Base-by-base conservation (phyloP, 139 green algal genomes). In the Diplosphaera chodatii region DNA sequence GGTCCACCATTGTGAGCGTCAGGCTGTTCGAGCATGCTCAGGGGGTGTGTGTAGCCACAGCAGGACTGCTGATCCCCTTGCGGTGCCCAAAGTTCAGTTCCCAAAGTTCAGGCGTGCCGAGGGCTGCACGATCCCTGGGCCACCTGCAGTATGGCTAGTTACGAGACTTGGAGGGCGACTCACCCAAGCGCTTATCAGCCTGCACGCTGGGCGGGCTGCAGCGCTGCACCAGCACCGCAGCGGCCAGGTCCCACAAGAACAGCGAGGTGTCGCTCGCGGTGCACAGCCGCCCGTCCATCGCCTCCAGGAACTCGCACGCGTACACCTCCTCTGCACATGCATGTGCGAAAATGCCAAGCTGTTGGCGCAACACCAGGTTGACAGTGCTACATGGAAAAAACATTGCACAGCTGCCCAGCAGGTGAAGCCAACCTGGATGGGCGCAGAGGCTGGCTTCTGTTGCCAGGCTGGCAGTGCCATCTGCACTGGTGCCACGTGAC, bases 291-390 rank as follows among this genome's bases (percentile, higher is more conserved):
- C 32, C 3, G 10, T 29, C 68, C 6, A 13, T 4, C 28, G 28
- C 31, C n/a, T 32, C 55, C 66, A 64, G 5, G 65, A 78, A 73
- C 28, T 78, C 73, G 37, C 73, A 78, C 22, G 64, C 73, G 33
- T 78, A 78, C n/a, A 78, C 73, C 41, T 78, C 73, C 56, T 78
- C 73, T 34, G 73, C 66, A 29, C 48, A 59, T 59, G 48, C 48
- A 23, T 40, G 15, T 13, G 2, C 25, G 27, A 22, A 25, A 30
- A 55, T 30, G 41, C 2, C 23, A 25, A 4, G 59, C 32, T 32
- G 4, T 18, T 5, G 32, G 25, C 41, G 23, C 62, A 40, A 40
- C 63, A 75, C 59, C 59, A 28, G 21, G 34, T 15, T 10, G 34
- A 16, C 16, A 21, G 21, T 63, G 34, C 23, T 13, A 27, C 16